Conservation (phyloP, 768 basidiomycete genomes). For the Crepidotus variabilis region DNA sequence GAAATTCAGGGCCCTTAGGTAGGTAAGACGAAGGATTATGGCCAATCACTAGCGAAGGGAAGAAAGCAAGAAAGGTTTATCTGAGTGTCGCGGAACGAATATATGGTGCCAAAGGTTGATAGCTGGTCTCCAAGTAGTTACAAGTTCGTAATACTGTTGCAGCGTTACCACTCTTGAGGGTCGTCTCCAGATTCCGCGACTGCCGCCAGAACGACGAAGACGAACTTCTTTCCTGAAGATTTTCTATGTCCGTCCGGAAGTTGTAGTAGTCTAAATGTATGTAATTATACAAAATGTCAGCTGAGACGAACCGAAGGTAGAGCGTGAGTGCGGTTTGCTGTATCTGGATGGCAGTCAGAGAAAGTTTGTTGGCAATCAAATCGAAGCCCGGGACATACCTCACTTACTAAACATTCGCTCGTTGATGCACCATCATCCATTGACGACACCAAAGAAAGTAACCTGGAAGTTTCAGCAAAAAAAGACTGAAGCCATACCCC, state of each 20-base stretch:
- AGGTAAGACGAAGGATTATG: background rate
- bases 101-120: background rate
- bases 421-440: too few relatives aligned
- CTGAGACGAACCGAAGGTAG: too few relatives aligned
- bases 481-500: too few relatives aligned
- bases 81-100: background rate
- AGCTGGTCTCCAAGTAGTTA: background rate
- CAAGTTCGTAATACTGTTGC: background rate
- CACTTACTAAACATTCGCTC: too few relatives aligned
- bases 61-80: background rate
- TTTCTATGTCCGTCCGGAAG: background rate
- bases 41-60: background rate
- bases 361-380: too few relatives aligned
- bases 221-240: background rate
- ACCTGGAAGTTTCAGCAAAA: too few relatives aligned
- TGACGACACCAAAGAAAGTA: too few relatives aligned
- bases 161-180: background rate
- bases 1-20: background rate
- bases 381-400: too few relatives aligned
- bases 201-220: background rate
- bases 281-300: too few relatives aligned
- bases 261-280: background rate
- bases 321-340: too few relatives aligned
- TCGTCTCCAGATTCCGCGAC: background rate
- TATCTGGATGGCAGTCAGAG: too few relatives aligned